Percentiles rank a stretch among this genome's conserved stretches.
Evolutionary conservation across 345 rosid genomes (phyloP).

Genomic region (Clausena lansium): DNA sequence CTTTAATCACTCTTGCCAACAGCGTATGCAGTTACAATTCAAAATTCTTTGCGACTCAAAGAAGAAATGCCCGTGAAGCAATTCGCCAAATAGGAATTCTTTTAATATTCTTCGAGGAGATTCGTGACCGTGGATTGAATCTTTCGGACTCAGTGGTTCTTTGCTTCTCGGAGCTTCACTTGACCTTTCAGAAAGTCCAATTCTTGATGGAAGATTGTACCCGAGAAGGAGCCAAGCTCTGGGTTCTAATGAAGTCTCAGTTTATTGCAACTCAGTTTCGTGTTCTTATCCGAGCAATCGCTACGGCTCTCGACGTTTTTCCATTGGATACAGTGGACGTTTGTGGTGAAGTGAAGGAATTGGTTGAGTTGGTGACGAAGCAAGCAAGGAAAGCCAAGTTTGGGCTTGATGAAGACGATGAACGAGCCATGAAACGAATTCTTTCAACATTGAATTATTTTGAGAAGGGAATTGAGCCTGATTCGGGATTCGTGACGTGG

Average conservation of each 20-base stretch:
- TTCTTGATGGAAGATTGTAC: conserved; percentile 74
- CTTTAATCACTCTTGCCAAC: conserved; percentile 47
- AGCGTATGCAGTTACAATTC: conserved; percentile 41
- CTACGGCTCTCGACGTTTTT: conserved; percentile 54
- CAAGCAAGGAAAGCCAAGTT: conserved; percentile 51
- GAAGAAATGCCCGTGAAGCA: conserved; percentile 42
- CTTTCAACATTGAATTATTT: conserved; percentile 37
- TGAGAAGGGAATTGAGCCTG: conserved; percentile 55
- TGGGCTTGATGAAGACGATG: conserved; percentile 49
- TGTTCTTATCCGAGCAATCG: conserved; percentile 40
- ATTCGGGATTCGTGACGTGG: conserved; percentile 33
- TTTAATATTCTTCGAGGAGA: conserved; percentile 55
- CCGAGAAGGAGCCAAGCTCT: conserved; percentile 55
- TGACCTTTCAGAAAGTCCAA: conserved; percentile 59
- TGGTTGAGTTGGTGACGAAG: conserved; percentile 59
- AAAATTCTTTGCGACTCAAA: conserved; percentile 49
- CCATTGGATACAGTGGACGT: conserved; percentile 51
- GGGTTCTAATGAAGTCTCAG: conserved; percentile 57
- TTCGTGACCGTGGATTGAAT: conserved; percentile 31
- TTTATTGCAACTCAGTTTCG: conserved; percentile 51
- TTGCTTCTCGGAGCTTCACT: conserved; percentile 67
- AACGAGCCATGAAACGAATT: conserved; percentile 36
- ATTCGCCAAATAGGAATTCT: conserved; percentile 55
- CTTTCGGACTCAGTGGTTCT: conserved; percentile 35
- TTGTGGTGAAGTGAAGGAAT: conserved; percentile 62